phyloP scores from a whole-genome alignment of 1,284 basidiomycete genomes.

The Sporisorium reilianum region DNA sequence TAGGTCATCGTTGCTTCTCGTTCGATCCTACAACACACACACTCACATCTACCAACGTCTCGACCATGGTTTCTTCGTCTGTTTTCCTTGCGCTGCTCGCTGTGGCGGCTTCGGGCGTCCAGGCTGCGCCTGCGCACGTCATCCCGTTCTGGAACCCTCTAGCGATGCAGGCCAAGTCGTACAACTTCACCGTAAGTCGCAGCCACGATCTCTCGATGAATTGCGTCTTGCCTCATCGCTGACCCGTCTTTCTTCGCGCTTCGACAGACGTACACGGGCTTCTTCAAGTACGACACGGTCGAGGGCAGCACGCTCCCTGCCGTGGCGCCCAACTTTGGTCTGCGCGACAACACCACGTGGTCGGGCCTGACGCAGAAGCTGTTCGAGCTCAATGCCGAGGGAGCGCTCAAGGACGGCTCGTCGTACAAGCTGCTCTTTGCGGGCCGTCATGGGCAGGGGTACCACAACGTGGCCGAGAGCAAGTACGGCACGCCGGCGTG shows the following conservation, averaged over 20 bases:
- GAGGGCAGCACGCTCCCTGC: conserved; percentile 40
- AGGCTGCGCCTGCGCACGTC: conserved; percentile 30
- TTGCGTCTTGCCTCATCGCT: too few relatives aligned
- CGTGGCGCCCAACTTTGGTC: conserved; percentile 51
- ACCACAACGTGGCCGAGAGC: conserved; percentile 51
- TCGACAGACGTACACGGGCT: conserved; percentile 37
- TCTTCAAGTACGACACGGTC: conserved; percentile 43
- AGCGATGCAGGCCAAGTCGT: conserved; percentile 39
- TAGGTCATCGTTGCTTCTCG: neutral
- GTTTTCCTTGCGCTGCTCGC: conserved; percentile 29
- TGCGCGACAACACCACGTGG: conserved; percentile 46
- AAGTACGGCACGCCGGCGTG: conserved; percentile 49
- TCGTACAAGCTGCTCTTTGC: conserved; percentile 52
- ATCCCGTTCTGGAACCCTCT: conserved; percentile 23
- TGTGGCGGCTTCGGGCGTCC: conserved; percentile 16
- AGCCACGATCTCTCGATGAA: too few relatives aligned
- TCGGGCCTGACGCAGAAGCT: conserved; percentile 22
- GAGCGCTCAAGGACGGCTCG: conserved; percentile 23
- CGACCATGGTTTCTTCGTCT: conserved; percentile 24
- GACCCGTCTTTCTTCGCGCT: neutral
- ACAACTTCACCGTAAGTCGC: conserved; percentile 32
- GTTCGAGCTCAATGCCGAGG: conserved; percentile 34
- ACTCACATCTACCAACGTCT: neutral
- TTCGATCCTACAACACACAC: neutral
- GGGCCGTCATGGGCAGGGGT: conserved; percentile 53